These are phyloP conservation scores for Calonectria pteridis DNA, from an alignment of 2,329 filamentous ascomycete species.

Conservation along the genomic window DNA sequence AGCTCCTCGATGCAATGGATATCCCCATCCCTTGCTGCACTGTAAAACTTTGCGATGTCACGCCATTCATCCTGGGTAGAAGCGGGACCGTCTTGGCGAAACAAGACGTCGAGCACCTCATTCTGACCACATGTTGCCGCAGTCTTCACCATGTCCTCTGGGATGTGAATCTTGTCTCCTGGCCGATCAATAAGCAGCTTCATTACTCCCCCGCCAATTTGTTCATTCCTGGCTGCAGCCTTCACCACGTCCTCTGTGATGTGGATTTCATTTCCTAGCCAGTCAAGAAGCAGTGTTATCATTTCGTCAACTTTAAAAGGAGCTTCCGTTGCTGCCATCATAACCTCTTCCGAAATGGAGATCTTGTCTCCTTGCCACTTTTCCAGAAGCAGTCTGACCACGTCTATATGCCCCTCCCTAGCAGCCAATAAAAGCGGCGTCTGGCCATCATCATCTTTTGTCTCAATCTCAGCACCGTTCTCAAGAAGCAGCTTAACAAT, in stretches of 20 bases:
- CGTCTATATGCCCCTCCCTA: not conserved
- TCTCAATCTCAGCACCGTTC: not conserved
- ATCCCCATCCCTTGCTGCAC: too few species aligned
- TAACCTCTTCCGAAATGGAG: too few species aligned
- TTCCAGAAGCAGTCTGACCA: not conserved
- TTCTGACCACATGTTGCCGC: not conserved
- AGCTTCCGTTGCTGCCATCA: too few species aligned
- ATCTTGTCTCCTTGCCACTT: not conserved
- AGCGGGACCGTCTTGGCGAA: too few species aligned
- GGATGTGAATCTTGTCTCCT: not conserved
- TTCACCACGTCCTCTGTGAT: not conserved
- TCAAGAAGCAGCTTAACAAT: not conserved
- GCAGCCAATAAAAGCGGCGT: not conserved
- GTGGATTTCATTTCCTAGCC: not conserved
- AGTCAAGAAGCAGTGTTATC: not conserved
- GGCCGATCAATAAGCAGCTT: not conserved
- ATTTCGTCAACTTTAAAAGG: not conserved
- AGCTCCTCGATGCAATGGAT: too few species aligned
- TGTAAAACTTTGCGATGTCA: too few species aligned
- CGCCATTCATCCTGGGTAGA: too few species aligned
- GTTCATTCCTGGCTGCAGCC: not conserved
- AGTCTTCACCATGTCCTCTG: not conserved
- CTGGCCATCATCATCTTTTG: not conserved
- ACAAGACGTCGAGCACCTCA: too few species aligned
- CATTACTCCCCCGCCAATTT: not conserved